phyloP scores from a whole-genome alignment of 2,329 filamentous ascomycete genomes.

The Penicillium sp. region DNA sequence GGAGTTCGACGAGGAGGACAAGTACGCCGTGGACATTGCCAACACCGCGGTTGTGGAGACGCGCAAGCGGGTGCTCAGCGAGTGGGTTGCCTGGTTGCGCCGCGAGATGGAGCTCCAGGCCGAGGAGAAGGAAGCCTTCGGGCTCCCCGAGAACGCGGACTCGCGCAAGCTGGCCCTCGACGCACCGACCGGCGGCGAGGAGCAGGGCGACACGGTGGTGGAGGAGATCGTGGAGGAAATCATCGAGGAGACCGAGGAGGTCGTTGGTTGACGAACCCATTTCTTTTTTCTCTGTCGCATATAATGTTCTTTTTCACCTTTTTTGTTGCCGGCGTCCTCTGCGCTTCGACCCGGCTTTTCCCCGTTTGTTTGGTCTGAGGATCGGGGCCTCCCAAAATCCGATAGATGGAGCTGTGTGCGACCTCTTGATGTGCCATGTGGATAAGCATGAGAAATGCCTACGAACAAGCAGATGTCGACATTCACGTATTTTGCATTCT shows the following conservation, averaged over 20 bases:
- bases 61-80: conserved; percentile 74
- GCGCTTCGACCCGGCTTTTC: conserved; percentile 26
- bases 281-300: conserved; percentile 27
- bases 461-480: conserved; percentile 19
- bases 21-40: conserved; percentile 87
- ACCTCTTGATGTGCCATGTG: conserved; percentile 29
- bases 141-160: conserved; percentile 64
- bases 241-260: conserved; percentile 78
- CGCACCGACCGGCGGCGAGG: conserved; percentile 57
- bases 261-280: conserved; percentile 46
- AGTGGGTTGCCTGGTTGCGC: conserved; percentile 85
- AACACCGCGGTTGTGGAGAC: conserved; percentile 92
- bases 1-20: conserved; percentile 91
- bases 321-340: conserved; percentile 27
- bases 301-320: conserved; percentile 32
- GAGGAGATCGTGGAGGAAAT: conserved; percentile 89
- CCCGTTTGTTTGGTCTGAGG: conserved; percentile 30
- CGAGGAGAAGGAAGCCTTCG: conserved; percentile 68
- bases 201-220: conserved; percentile 72
- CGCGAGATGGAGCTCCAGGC: conserved; percentile 67
- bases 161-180: conserved; percentile 54
- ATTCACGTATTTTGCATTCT: neutral
- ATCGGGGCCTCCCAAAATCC: conserved; percentile 27
- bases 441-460: conserved; percentile 32
- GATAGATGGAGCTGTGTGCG: conserved; percentile 26